phyloP scores from a whole-genome alignment of 768 basidiomycete genomes.

The Mycena olivaceomarginata region DNA sequence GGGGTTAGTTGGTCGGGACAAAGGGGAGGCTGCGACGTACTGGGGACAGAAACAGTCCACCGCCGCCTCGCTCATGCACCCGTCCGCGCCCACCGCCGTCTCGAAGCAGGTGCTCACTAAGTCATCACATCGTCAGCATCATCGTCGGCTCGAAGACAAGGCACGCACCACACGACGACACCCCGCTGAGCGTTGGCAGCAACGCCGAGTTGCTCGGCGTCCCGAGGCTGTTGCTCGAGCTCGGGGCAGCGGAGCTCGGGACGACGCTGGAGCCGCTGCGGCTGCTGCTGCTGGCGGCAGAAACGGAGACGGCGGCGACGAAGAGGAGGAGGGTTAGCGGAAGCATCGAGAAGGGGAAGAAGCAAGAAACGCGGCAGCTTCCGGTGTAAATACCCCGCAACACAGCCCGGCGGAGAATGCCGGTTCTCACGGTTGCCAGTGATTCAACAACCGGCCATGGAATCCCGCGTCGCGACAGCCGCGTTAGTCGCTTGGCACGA shows the following conservation, averaged over 20 bases:
- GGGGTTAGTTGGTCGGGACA: too few relatives aligned
- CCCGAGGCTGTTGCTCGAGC: background rate
- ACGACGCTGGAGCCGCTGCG: background rate
- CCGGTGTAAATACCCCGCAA: too few relatives aligned
- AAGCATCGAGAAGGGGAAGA: background rate
- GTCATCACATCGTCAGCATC: background rate
- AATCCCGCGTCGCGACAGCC: too few relatives aligned
- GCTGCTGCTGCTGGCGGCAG: background rate
- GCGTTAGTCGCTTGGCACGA: too few relatives aligned
- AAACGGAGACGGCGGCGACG: background rate
- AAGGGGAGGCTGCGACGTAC: background rate
- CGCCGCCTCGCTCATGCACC: slow-evolving; percentile 6
- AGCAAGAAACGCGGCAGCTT: too few relatives aligned
- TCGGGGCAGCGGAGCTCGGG: too few relatives aligned
- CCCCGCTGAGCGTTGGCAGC: background rate
- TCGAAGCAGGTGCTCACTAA: background rate
- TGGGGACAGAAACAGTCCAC: slow-evolving; percentile 16
- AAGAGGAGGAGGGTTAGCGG: background rate
- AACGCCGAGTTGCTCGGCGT: background rate
- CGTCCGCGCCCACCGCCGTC: background rate
- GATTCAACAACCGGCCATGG: too few relatives aligned
- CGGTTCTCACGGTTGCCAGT: too few relatives aligned
- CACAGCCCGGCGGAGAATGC: too few relatives aligned
- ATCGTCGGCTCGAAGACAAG: background rate
- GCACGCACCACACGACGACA: background rate